phyloP scores from a whole-genome alignment of 2,329 filamentous ascomycete genomes.

The Hypoxylon sp. region DNA sequence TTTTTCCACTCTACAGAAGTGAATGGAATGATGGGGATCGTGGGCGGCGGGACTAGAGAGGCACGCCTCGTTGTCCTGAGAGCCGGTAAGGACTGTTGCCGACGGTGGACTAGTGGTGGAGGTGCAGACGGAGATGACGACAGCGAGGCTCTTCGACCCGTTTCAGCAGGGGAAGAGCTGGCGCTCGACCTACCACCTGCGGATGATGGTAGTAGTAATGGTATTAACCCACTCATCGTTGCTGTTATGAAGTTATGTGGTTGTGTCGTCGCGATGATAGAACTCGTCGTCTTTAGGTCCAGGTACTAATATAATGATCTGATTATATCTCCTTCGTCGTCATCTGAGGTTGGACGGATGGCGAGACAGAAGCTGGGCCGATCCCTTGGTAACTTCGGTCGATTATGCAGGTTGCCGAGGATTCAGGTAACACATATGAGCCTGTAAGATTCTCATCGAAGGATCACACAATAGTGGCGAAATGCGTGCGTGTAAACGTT shows the following conservation, averaged over 20 bases:
- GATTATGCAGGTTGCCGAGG: conserved; percentile 42
- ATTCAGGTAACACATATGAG: conserved; percentile 33
- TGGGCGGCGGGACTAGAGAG: conserved; percentile 44
- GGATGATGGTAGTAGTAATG: conserved; percentile 46
- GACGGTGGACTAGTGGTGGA: conserved; percentile 39
- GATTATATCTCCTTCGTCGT: conserved; percentile 23
- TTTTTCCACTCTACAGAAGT: conserved; percentile 65
- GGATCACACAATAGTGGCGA: conserved; percentile 38
- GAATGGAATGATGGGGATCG: conserved; percentile 56
- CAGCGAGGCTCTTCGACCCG: conserved; percentile 36
- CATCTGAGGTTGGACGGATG: conserved; percentile 21
- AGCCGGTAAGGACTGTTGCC: conserved; percentile 50
- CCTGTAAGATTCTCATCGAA: conserved; percentile 24
- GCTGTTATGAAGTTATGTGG: background rate
- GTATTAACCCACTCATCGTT: conserved; percentile 49
- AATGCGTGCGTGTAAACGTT: conserved; percentile 19
- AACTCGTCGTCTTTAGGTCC: conserved; percentile 14
- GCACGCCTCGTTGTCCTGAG: conserved; percentile 42
- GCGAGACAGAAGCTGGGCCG: conserved; percentile 41
- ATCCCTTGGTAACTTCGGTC: conserved; percentile 20
- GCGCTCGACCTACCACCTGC: conserved; percentile 26
- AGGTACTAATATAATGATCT: conserved; percentile 15
- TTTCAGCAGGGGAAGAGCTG: conserved; percentile 27
- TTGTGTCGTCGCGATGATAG: conserved; percentile 9
- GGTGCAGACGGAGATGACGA: conserved; percentile 17